Conservation (phyloP, 257 asterid genomes). For the Salvia splendens region DNA sequence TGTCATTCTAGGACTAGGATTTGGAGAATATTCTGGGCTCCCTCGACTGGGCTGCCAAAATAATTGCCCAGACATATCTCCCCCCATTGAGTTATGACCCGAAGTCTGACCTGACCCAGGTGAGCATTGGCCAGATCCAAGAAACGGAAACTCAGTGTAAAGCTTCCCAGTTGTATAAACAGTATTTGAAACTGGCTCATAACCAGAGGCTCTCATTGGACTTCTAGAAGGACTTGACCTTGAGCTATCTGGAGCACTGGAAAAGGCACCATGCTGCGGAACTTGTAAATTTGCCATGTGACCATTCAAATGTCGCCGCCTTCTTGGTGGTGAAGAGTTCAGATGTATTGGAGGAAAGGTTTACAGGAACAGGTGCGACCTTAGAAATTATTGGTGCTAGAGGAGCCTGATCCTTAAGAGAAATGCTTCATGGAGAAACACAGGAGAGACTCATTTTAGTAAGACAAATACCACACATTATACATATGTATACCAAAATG, state of each 20-base stretch:
- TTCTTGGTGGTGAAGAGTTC: slow-evolving; percentile 70
- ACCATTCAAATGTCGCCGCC: slow-evolving; percentile 54
- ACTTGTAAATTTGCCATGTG: slow-evolving; percentile 75
- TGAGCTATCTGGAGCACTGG: slow-evolving; percentile 94
- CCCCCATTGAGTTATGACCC: slow-evolving; percentile 98
- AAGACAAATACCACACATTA: slow-evolving; percentile 25
- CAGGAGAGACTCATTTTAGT: slow-evolving; percentile 29
- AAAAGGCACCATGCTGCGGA: slow-evolving; percentile 68
- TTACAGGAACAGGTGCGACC: slow-evolving; percentile 59
- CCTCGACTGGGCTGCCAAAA: slow-evolving; percentile 95
- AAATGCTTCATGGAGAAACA: slow-evolving; percentile 49
- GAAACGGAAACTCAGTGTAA: slow-evolving; percentile 64
- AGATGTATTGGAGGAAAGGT: slow-evolving; percentile 55
- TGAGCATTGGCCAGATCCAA: slow-evolving; percentile 97
- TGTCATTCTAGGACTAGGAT: slow-evolving; percentile 91
- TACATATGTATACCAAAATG: slow-evolving; percentile 16
- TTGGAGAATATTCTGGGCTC: slow-evolving; percentile 93
- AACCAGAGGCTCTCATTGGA: slow-evolving; percentile 72
- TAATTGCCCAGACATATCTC: slow-evolving; percentile 82
- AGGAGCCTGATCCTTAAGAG: slow-evolving; percentile 62
- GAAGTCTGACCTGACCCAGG: slow-evolving; percentile 99
- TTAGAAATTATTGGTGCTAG: slow-evolving; percentile 53
- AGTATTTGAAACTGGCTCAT: slow-evolving; percentile 62
- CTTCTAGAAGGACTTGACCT: slow-evolving; percentile 96
- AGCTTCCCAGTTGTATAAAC: slow-evolving; percentile 63